Evolutionary conservation across 495 filamentous ascomycete genomes (phyloP).

Genomic region (Tricharina praecox): DNA sequence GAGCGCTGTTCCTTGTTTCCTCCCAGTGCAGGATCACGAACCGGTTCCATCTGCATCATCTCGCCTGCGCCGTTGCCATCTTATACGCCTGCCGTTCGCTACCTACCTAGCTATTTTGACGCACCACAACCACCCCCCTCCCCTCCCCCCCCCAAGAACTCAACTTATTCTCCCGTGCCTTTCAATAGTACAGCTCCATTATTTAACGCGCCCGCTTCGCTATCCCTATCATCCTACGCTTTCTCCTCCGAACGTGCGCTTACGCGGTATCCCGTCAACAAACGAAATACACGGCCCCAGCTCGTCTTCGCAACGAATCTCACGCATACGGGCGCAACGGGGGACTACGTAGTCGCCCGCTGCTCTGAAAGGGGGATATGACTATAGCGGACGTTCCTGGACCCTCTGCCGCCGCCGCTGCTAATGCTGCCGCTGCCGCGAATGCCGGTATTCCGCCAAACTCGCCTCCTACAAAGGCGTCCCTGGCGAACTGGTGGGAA

Average conservation of each 20-base stretch:
- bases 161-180: not conserved
- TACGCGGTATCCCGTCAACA: not conserved
- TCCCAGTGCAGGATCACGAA: not conserved
- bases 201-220: not conserved
- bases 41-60: not conserved
- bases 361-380: constrained; percentile 7
- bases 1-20: not conserved
- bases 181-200: not conserved
- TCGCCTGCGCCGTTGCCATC: not conserved
- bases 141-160: no score
- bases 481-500: constrained; percentile 60
- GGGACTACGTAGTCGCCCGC: not conserved
- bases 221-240: not conserved
- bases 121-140: not conserved
- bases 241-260: not conserved
- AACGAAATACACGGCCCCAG: no score
- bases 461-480: constrained; percentile 48
- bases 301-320: not conserved
- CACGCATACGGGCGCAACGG: not conserved
- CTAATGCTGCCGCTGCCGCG: no score
- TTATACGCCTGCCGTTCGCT: not conserved
- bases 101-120: not conserved
- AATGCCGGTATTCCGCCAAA: constrained; percentile 8
- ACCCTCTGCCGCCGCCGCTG: not conserved
- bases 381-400: constrained; percentile 4